A percentile compares a stretch with the other conserved stretches of the same genome.
phyloP scores from a whole-genome alignment of 352 stramenopile genomes.

The Globisporangium apiculatum region DNA sequence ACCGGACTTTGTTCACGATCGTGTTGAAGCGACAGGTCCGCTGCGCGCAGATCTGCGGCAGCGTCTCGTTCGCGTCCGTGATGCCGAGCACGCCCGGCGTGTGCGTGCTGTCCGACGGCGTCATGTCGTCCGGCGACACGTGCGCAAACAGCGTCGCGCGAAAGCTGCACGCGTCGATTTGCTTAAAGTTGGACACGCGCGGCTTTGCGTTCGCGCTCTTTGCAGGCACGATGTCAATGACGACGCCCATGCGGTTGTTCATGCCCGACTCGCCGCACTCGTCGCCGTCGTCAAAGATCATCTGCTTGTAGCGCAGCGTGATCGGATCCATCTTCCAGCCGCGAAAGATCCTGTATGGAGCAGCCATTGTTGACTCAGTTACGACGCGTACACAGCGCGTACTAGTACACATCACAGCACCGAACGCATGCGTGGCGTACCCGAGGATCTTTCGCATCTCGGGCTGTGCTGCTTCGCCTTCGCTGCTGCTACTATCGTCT shows the following conservation, averaged over 20 bases:
- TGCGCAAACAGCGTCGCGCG: constrained; percentile 39
- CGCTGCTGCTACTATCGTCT: neutral
- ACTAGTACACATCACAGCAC: too few relatives aligned
- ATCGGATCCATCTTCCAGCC: constrained; percentile 79
- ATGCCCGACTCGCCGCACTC: constrained; percentile 32
- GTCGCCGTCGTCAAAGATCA: constrained; percentile 73
- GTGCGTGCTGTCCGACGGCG: constrained; percentile 45
- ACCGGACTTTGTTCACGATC: constrained; percentile 35
- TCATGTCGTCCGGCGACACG: constrained; percentile 31
- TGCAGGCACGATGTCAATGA: constrained; percentile 46
- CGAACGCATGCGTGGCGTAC: constrained; percentile 16
- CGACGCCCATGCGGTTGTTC: constrained; percentile 28
- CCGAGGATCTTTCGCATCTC: constrained; percentile 42
- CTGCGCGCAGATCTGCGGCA: constrained; percentile 58
- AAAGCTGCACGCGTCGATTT: constrained; percentile 52
- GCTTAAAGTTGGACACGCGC: constrained; percentile 44
- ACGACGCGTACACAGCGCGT: neutral
- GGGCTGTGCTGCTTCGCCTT: neutral
- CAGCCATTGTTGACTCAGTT: too few relatives aligned
- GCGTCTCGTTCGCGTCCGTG: constrained; percentile 34
- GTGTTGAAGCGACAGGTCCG: constrained; percentile 65
- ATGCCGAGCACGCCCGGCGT: constrained; percentile 65
- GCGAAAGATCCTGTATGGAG: constrained; percentile 46
- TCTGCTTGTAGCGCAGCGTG: constrained; percentile 69
- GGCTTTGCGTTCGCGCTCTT: constrained; percentile 27